These are phyloP conservation scores for Acanthamoeba divionensis DNA, from an alignment of 208 protist genomes.

Conservation along the genomic window DNA sequence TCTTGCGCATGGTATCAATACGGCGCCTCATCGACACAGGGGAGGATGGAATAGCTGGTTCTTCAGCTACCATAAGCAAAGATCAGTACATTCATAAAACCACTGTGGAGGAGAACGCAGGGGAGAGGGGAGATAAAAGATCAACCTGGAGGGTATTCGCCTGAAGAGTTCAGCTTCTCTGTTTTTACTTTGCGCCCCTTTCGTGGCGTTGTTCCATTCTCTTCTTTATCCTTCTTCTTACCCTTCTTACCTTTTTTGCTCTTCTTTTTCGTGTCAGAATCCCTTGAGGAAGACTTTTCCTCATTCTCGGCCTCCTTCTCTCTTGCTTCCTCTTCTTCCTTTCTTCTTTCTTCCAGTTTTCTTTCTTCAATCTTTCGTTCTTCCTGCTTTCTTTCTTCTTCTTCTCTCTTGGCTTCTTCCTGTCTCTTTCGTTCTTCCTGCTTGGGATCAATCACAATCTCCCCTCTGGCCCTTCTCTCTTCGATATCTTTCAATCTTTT, in stretches of 20 bases:
- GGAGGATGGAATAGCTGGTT: background rate
- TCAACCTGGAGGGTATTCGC: too few species aligned
- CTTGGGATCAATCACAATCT: background rate
- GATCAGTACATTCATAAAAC: too few species aligned
- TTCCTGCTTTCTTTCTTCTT: background rate
- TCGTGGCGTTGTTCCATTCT: background rate
- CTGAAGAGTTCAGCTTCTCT: too few species aligned
- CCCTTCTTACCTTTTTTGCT: background rate
- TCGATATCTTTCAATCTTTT: background rate
- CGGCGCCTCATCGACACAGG: background rate
- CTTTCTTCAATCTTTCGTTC: too few species aligned
- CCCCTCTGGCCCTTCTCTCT: background rate
- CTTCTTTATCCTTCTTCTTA: background rate
- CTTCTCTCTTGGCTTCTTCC: background rate
- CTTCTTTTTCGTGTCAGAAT: background rate
- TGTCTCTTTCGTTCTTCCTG: background rate
- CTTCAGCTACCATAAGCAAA: too few species aligned
- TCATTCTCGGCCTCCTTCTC: too few species aligned
- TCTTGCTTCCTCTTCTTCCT: too few species aligned
- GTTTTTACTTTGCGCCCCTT: too few species aligned
- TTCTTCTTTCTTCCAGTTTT: too few species aligned
- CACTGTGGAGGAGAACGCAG: too few species aligned
- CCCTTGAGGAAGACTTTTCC: too few species aligned
- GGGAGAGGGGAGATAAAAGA: too few species aligned
- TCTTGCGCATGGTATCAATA: conserved; percentile 18